phyloP scores from a whole-genome alignment of 352 stramenopile genomes.

The Pythium myriotylum region DNA sequence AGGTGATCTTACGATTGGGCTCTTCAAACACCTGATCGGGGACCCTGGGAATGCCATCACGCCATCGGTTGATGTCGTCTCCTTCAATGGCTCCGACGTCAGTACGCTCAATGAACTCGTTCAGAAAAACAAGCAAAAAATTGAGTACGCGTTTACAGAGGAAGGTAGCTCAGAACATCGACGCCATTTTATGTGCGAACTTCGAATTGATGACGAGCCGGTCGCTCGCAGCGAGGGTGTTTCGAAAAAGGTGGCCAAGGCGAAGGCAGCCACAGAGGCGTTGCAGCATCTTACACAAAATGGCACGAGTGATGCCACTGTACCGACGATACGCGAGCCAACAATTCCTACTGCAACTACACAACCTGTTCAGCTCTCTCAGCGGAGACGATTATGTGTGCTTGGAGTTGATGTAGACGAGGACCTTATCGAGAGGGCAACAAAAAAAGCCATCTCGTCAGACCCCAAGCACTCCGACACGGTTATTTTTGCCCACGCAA shows the following conservation, averaged over 20 bases:
- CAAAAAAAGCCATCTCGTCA: conserved; percentile 39
- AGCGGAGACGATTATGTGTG: conserved; percentile 39
- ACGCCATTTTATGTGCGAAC: conserved; percentile 61
- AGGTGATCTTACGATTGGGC: conserved; percentile 69
- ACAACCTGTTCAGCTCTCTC: neutral
- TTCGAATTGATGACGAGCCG: conserved; percentile 50
- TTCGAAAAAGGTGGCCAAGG: conserved; percentile 84
- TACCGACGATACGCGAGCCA: too few species aligned
- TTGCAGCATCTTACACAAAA: conserved; percentile 26
- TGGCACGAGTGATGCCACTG: too few species aligned
- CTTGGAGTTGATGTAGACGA: conserved; percentile 78
- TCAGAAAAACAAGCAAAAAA: conserved; percentile 66
- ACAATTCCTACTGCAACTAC: neutral
- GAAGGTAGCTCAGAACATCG: conserved; percentile 58
- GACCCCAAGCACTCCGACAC: conserved; percentile 27
- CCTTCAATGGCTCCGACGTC: conserved; percentile 61
- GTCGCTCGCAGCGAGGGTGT: conserved; percentile 62
- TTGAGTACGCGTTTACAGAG: conserved; percentile 62
- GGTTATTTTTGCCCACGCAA: conserved; percentile 55
- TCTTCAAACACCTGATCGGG: conserved; percentile 67
- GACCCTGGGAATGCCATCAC: neutral
- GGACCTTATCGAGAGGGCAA: conserved; percentile 60
- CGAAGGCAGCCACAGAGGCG: conserved; percentile 62
- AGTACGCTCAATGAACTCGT: conserved; percentile 68
- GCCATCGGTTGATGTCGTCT: conserved; percentile 35